A percentile compares a stretch with the other conserved stretches of the same genome.
phyloP scores from a whole-genome alignment of 2,329 filamentous ascomycete genomes.

The Curvularia spicifera region DNA sequence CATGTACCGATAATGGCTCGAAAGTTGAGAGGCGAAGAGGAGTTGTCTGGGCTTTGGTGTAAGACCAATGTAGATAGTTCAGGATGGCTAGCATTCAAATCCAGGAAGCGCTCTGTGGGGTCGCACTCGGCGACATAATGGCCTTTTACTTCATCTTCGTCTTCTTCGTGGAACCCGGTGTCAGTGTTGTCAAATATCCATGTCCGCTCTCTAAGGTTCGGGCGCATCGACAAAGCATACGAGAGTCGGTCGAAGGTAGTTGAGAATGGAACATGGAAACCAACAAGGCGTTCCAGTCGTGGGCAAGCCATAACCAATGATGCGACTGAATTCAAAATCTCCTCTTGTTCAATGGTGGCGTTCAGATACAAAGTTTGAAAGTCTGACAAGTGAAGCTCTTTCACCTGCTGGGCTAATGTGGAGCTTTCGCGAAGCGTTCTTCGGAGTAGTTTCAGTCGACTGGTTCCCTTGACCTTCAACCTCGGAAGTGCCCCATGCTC shows the following conservation, averaged over 20 bases:
- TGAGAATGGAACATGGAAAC: conserved; percentile 60
- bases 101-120: conserved; percentile 60
- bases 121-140: conserved; percentile 54
- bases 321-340: conserved; percentile 60
- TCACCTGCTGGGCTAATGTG: conserved; percentile 59
- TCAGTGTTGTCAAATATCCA: conserved; percentile 57
- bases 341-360: conserved; percentile 53
- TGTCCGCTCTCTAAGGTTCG: conserved; percentile 60
- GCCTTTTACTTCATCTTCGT: conserved; percentile 36
- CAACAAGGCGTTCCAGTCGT: conserved; percentile 61
- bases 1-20: conserved; percentile 62
- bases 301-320: conserved; percentile 66
- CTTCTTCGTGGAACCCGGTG: conserved; percentile 31
- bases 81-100: conserved; percentile 60
- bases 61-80: conserved; percentile 62
- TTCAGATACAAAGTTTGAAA: conserved; percentile 51
- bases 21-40: conserved; percentile 56
- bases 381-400: conserved; percentile 60
- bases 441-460: conserved; percentile 61
- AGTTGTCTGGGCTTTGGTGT: conserved; percentile 41
- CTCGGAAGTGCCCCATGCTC: conserved; percentile 34
- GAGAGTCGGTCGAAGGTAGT: conserved; percentile 62
- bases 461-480: conserved; percentile 56
- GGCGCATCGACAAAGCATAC: conserved; percentile 62
- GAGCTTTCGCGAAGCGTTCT: conserved; percentile 61